Evolutionary conservation across 306 rosid species (phyloP).

Genomic region (Begonia peltatifolia): DNA sequence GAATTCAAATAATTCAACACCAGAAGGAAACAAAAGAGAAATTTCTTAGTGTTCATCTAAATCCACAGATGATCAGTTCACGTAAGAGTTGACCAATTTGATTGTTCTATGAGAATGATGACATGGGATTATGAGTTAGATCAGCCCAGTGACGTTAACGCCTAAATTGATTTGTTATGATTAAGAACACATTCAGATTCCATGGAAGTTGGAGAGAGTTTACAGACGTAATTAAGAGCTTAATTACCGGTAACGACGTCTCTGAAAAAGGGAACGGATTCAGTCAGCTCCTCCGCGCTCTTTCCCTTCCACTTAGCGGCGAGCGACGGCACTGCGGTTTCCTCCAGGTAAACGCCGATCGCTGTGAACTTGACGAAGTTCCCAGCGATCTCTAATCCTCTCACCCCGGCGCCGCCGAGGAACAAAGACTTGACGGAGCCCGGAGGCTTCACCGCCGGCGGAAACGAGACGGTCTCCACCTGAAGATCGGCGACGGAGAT

Average conservation of each 20-base stretch:
- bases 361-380: constrained; percentile 50
- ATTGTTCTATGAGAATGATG: too few relatives aligned
- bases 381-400: constrained; percentile 49
- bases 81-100: too few relatives aligned
- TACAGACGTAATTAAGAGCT: too few relatives aligned
- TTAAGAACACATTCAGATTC: background rate
- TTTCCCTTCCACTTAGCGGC: constrained; percentile 55
- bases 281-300: constrained; percentile 24
- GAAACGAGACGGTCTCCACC: constrained; percentile 20
- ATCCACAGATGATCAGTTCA: too few relatives aligned
- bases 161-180: too few relatives aligned
- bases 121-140: too few relatives aligned
- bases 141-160: too few relatives aligned
- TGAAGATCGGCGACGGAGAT: constrained; percentile 14
- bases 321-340: constrained; percentile 31
- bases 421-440: constrained; percentile 24
- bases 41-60: too few relatives aligned
- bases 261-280: constrained; percentile 51
- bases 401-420: constrained; percentile 45
- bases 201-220: background rate
- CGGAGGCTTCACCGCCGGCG: constrained; percentile 22
- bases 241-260: constrained; percentile 44
- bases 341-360: constrained; percentile 65
- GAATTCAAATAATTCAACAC: too few relatives aligned
- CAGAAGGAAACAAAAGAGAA: too few relatives aligned